Evolutionary conservation across 768 basidiomycete genomes (phyloP), one percentile per base, ranked within the genome.

Genomic region (Phlebiopsis gigantea): DNA sequence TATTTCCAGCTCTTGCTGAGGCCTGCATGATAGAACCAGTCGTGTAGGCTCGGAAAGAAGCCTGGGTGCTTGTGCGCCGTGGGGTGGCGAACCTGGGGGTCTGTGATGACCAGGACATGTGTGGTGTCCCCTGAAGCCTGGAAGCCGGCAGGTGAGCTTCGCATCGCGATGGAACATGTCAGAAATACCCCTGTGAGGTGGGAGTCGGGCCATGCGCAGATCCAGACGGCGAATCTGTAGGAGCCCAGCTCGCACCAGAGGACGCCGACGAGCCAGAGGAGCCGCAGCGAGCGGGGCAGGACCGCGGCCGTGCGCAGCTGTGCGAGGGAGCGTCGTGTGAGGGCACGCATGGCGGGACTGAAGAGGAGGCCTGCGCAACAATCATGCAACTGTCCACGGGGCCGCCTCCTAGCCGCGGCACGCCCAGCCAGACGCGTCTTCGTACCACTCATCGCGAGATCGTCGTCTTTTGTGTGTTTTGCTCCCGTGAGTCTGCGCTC

Each of bases 1-100:
- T 77, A 83, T 56, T 77, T 77, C 93, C 93, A 97, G 62, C 77
- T 85, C 69, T 90, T 93, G 44, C 87, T 81, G 57, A 95, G 74
- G 66, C 90, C 90, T 59, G 88, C 75, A 71, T 95, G 88, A 48
- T 87, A 83, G 53, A 91, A 65, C 59, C 47, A 56, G 26, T 61
- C 56, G 34, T 53, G 59, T n/a, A 61, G 21, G 24, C 45, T 19
- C 39, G 46, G 53, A 12, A 52, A 43, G 30, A 45, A 44, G 25
- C 57, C 7, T 15, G 19, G 22, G 6, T 50, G 46, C 39, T 41
- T 44, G 51, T 48, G 51, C n/a, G 45, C 26, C 5, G 58, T 47
- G 2, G 25, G 24, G 41, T 60, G 52, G 45, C 90, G 77, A 42
- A 95, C 81, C 70, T 94, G 93, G 0, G 93, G 89, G 70, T 97